Conservation (phyloP, 2,329 filamentous ascomycete species). For the Ascochyta lentis region DNA sequence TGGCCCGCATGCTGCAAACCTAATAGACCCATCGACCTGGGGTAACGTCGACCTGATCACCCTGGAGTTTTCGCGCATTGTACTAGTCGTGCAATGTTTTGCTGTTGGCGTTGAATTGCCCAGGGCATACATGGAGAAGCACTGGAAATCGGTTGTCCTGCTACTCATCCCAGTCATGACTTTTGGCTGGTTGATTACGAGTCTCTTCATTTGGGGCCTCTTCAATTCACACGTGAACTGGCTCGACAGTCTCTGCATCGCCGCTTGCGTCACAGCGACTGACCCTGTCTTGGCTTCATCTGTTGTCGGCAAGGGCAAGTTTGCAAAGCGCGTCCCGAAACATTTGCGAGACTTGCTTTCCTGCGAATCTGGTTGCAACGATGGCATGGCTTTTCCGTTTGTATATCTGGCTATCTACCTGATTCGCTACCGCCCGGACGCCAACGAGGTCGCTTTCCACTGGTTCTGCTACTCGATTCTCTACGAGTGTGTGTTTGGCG, state of each 20-base stretch:
- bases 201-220: slow-evolving; percentile 94
- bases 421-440: slow-evolving; percentile 77
- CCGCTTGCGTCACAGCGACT: slow-evolving; percentile 95
- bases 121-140: slow-evolving; percentile 95
- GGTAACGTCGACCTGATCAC: slow-evolving; percentile 86
- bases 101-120: slow-evolving; percentile 90
- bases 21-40: slow-evolving; percentile 79
- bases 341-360: slow-evolving; percentile 95
- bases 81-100: slow-evolving; percentile 91
- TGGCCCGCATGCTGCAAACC: slow-evolving; percentile 80
- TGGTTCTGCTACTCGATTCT: slow-evolving; percentile 90
- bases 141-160: slow-evolving; percentile 91
- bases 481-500: slow-evolving; percentile 95
- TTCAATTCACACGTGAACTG: slow-evolving; percentile 75
- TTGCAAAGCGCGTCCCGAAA: slow-evolving; percentile 95
- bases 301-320: slow-evolving; percentile 98
- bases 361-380: slow-evolving; percentile 97
- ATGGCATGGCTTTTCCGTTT: slow-evolving; percentile 99
- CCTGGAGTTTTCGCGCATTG: slow-evolving; percentile 86
- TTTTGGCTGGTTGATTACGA: slow-evolving; percentile 91
- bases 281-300: slow-evolving; percentile 97
- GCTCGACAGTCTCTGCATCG: slow-evolving; percentile 85
- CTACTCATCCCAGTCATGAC: slow-evolving; percentile 96
- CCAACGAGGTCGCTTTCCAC: slow-evolving; percentile 74
- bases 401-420: slow-evolving; percentile 92